Conservation (phyloP, 768 basidiomycete genomes). For the Cyclocybe aegerita region DNA sequence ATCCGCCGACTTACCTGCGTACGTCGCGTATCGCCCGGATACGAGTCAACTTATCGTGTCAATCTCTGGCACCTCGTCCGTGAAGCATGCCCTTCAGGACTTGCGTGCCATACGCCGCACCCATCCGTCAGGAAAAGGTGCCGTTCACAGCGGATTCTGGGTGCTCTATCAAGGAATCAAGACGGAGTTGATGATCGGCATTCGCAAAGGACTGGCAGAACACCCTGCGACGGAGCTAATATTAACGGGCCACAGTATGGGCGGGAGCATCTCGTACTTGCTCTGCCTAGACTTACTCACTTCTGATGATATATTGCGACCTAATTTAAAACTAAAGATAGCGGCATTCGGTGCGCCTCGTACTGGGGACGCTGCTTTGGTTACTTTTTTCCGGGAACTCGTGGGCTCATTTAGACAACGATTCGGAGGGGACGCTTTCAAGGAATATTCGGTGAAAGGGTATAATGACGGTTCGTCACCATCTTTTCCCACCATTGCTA, state of each 20-base stretch:
- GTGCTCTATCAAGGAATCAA: slow-evolving; percentile 45
- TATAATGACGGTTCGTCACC: slow-evolving; percentile 52
- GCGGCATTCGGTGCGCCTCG: slow-evolving; percentile 54
- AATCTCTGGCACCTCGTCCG: slow-evolving; percentile 47
- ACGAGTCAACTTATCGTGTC: slow-evolving; percentile 49
- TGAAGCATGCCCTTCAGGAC: slow-evolving; percentile 47
- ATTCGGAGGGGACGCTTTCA: slow-evolving; percentile 35
- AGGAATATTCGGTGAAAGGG: slow-evolving; percentile 51
- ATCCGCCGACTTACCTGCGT: slow-evolving; percentile 44
- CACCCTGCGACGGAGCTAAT: slow-evolving; percentile 39
- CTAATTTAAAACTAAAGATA: slow-evolving; percentile 36
- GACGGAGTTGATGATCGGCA: slow-evolving; percentile 28
- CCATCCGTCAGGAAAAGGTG: slow-evolving; percentile 37
- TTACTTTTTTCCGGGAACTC: slow-evolving; percentile 38
- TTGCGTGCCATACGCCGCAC: slow-evolving; percentile 35
- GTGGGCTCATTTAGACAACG: slow-evolving; percentile 30
- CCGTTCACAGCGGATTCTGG: slow-evolving; percentile 59
- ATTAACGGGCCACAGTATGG: slow-evolving; percentile 60
- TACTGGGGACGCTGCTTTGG: slow-evolving; percentile 43
- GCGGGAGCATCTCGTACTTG: slow-evolving; percentile 51
- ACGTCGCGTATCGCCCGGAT: slow-evolving; percentile 43
- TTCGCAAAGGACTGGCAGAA: slow-evolving; percentile 36
- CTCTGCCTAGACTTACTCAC: slow-evolving; percentile 47
- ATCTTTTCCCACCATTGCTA: neutral
- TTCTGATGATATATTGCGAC: slow-evolving; percentile 22